A percentile compares a stretch with the other conserved stretches of the same genome.
These are phyloP conservation scores for Elymus sibiricus DNA, from an alignment of 176 grass and related monocot species.

Conservation along the genomic window DNA sequence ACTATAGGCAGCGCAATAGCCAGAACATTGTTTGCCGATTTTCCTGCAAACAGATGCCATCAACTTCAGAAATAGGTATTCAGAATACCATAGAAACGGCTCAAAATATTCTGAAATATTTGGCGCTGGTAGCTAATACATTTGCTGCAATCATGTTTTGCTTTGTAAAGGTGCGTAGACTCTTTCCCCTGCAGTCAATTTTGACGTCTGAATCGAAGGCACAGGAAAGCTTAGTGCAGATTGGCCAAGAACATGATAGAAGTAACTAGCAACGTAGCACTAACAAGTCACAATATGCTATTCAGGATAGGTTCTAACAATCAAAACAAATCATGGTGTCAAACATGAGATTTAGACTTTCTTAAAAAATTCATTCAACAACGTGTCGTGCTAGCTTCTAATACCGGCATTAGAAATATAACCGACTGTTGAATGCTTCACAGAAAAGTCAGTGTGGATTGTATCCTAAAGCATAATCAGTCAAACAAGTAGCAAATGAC, in stretches of 20 bases:
- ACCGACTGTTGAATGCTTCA: not conserved
- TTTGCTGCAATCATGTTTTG: not conserved
- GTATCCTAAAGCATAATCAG: not conserved
- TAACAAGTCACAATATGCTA: not conserved
- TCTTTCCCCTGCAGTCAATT: not conserved
- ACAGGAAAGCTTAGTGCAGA: not conserved
- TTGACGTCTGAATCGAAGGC: not conserved
- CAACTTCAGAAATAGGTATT: not conserved
- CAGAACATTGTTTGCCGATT: conserved; percentile 22
- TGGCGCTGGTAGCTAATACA: not conserved
- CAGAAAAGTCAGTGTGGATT: not conserved
- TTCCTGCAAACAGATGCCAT: conserved; percentile 35
- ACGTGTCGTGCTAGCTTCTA: not conserved
- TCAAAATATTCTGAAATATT: not conserved
- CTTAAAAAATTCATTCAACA: not conserved
- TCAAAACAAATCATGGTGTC: not conserved
- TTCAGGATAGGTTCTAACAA: not conserved
- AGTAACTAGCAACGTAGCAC: not conserved
- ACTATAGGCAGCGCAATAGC: conserved; percentile 45
- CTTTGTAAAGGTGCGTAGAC: not conserved
- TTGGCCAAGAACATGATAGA: not conserved
- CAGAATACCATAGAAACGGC: not conserved
- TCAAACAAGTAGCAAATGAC: not conserved
- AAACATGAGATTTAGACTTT: not conserved
- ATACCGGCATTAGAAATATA: not conserved